Percentiles rank a stretch among this genome's conserved stretches.
Evolutionary conservation across 2,329 filamentous ascomycete species (phyloP).

Genomic region (Aureobasidium mangrovei): DNA sequence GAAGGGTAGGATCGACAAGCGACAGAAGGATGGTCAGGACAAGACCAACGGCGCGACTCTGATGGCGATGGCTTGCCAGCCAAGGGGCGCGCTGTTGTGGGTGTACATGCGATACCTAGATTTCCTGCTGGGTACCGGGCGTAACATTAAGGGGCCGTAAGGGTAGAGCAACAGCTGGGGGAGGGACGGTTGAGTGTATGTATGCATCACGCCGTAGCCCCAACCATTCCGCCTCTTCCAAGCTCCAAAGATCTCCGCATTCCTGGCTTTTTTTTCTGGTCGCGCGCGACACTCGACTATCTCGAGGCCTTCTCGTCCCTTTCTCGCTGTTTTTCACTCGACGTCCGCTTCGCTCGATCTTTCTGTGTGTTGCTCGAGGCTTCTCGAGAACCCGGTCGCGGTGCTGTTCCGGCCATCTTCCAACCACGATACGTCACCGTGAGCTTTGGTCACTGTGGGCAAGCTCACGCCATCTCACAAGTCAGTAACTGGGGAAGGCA

Average conservation of each 20-base stretch:
- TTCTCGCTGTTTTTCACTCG: background rate
- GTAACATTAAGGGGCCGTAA: slow-evolving; percentile 4
- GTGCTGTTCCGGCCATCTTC: background rate
- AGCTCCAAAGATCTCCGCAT: slow-evolving; percentile 8
- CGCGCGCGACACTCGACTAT: slow-evolving; percentile 1
- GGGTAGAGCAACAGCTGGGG: background rate
- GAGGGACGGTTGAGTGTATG: slow-evolving; percentile 7
- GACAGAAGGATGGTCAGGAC: background rate
- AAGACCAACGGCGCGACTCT: background rate
- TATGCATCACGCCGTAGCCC: slow-evolving; percentile 11
- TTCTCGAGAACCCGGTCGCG: background rate
- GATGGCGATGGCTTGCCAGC: slow-evolving; percentile 1
- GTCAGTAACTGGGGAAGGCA: background rate
- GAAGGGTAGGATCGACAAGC: background rate
- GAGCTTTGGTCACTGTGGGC: slow-evolving; percentile 7
- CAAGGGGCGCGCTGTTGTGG: background rate
- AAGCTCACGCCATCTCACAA: slow-evolving; percentile 6
- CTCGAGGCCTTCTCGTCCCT: background rate
- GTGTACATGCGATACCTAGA: background rate
- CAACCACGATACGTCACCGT: background rate
- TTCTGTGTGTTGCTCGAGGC: no score
- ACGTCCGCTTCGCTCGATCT: background rate
- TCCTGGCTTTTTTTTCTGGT: slow-evolving; percentile 7
- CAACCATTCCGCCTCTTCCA: slow-evolving; percentile 7
- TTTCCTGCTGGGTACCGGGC: background rate